Evolutionary conservation across 768 basidiomycete genomes (phyloP), one percentile per base, ranked within the genome.

Genomic region (Inosperma sp.): DNA sequence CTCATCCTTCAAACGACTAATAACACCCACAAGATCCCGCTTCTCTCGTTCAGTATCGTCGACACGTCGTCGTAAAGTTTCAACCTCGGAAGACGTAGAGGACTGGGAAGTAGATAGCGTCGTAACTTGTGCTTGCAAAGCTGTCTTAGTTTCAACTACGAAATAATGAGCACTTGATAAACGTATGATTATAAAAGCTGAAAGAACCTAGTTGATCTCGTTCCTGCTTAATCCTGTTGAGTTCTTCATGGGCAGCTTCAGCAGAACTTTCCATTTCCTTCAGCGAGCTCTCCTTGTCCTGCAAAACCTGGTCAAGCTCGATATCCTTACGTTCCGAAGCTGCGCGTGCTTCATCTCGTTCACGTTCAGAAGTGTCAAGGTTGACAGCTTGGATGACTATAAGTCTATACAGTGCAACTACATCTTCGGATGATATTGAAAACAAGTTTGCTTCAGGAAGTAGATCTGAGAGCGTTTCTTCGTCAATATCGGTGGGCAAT

Each of bases 41-140:
- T 96, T 96, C 73, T 96, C 94, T 48, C 88, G 78, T 56, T 96
- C 91, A 1, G 79, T 78, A 53, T 90, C 87, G 17, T 90, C 83
- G 4, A 86, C 68, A 31, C 81, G 79, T 49, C 68, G 76, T 56
- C 76, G 81, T 30, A 89, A 62, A 5, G 69, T 64, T 29, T 82
- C 82, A 7, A 81, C 64, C 62, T 86, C 86, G 1, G 74, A 68
- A 3, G 82, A 81, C 2, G 88, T 84, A 0, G 81, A 73, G 9
- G 80, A 73, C 36, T 85, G 80, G 0, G 84, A 79, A 30, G 60
- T 78, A 9, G 79, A 77, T 5, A 89, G 67, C 0, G 76, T 64
- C 5, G 79, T 62, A 52, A 93, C 59, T 60, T 86, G 78, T 25
- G 74, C 63, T 65, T 83, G 74, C 19, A 88, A 62, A 16, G 68